Base-by-base conservation (phyloP, 1,284 basidiomycete genomes). In the Lentinus polychrous region DNA sequence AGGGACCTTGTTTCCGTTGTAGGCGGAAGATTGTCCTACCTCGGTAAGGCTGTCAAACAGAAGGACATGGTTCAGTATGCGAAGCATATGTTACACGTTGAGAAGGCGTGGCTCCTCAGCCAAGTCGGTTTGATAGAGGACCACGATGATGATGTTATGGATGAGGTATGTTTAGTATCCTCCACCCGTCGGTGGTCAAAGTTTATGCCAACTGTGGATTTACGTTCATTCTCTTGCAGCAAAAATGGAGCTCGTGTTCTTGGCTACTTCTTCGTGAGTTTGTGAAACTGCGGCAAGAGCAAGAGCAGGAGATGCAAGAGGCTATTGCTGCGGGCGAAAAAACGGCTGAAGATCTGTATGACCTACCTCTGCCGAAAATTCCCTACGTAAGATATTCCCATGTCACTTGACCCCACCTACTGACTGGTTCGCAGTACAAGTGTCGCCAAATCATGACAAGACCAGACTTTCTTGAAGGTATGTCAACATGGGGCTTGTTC, bases 111-210 rank as follows among this genome's bases (percentile, higher is more conserved):
- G 87, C 67, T 91, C 27, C 66, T 83, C 35, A 85, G 81, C 57
- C 79, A 81, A 60, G 83, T 91, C 45, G 87, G 86, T 59, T 64
- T 72, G 57, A 78, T 79, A 42, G 76, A 78, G 6, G 88, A 92
- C 59, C 83, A 81, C 60, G 89, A 91, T 61, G 89, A 91, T 67
- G 87, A 92, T 66, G 87, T 91, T 40, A 88, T 90, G 86, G 83
- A 86, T 61, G 86, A 87, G 71, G 83, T 82, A 51, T 22, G 63
- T 56, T 5, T 36, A 34, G 14, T n/a, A 24, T 18, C 3, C 14
- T 14, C 15, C 18, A 14, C 27, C 10, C 10, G 3, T 23, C n/a
- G 14, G n/a, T 6, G n/a, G 18, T 37, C 14, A 12, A 14, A 17
- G 22, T 17, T 5, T 8, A 17, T 17, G 14, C 35, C 12, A 45